A percentile compares a stretch with the other conserved stretches of the same genome.
These are phyloP conservation scores for Eustoma russellianum DNA, from an alignment of 257 asterid genomes.

Conservation along the genomic window DNA sequence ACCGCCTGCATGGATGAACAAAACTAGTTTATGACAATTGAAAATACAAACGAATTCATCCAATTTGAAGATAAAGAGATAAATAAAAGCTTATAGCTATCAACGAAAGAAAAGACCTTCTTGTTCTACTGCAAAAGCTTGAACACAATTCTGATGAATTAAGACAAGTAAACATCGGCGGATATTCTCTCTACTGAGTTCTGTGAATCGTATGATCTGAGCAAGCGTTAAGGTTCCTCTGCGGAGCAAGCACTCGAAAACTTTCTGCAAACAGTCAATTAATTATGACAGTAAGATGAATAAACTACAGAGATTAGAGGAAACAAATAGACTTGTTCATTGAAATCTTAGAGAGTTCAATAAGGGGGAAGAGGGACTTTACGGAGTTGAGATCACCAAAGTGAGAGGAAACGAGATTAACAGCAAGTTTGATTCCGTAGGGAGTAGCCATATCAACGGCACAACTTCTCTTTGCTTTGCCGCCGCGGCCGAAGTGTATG, in stretches of 20 bases:
- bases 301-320: not conserved
- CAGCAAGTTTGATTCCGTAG: slow-evolving; percentile 62
- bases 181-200: slow-evolving; percentile 48
- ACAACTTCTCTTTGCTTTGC: not conserved
- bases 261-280: slow-evolving; percentile 42
- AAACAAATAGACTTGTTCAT: no score
- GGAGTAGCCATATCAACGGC: slow-evolving; percentile 43
- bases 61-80: not conserved
- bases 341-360: no score
- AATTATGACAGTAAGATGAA: not conserved
- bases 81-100: not conserved
- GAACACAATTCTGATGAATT: slow-evolving; percentile 80
- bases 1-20: slow-evolving; percentile 27
- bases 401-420: slow-evolving; percentile 42
- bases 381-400: slow-evolving; percentile 69
- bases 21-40: not conserved
- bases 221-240: slow-evolving; percentile 52
- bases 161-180: slow-evolving; percentile 65
- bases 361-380: not conserved
- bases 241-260: slow-evolving; percentile 63
- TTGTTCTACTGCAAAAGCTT: slow-evolving; percentile 48
- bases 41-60: not conserved
- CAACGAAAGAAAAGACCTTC: slow-evolving; percentile 32
- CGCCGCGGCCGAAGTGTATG: not conserved
- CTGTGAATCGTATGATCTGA: slow-evolving; percentile 45